phyloP scores from a whole-genome alignment of 495 filamentous ascomycete genomes.

The Penicillium argentinense region DNA sequence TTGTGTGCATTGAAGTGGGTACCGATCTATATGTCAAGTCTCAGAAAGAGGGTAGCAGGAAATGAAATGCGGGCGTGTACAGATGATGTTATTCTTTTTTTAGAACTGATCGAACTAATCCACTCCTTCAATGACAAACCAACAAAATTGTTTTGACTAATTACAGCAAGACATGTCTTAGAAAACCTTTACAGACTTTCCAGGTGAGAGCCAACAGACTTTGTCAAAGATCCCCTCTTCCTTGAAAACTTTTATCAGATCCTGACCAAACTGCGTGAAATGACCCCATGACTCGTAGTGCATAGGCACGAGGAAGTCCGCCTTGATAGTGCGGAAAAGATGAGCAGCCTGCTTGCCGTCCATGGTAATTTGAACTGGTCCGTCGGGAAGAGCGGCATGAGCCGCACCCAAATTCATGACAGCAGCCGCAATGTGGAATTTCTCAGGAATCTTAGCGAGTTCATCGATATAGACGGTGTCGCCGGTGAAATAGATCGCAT shows the following conservation, averaged over 20 bases:
- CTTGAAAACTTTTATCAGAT: conserved; percentile 23
- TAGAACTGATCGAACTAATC: too few relatives aligned
- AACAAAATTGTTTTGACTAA: too few relatives aligned
- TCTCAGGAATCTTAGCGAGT: conserved; percentile 24
- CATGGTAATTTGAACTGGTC: conserved; percentile 50
- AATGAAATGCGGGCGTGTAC: too few relatives aligned
- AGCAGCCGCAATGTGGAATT: conserved; percentile 25
- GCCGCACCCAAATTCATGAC: conserved; percentile 33
- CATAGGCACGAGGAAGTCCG: conserved; percentile 51
- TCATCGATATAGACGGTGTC: conserved; percentile 55
- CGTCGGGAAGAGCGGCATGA: conserved; percentile 23
- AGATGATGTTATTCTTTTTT: too few relatives aligned
- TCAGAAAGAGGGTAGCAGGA: too few relatives aligned
- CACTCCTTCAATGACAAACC: too few relatives aligned
- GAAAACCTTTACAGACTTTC: too few relatives aligned
- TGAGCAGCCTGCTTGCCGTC: conserved; percentile 44
- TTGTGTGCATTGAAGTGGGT: too few relatives aligned
- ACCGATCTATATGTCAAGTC: too few relatives aligned
- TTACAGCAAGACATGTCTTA: too few relatives aligned
- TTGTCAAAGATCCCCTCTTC: conserved; percentile 26
- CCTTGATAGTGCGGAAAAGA: conserved; percentile 41
- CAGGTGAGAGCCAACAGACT: conserved; percentile 30
- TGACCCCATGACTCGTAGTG: conserved; percentile 55
- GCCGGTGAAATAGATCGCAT: conserved; percentile 56
- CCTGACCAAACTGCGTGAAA: conserved; percentile 38